Percentiles rank a stretch among this genome's conserved stretches.
Evolutionary conservation across 495 filamentous ascomycete genomes (phyloP).

Genomic region (Penicillium parvum): DNA sequence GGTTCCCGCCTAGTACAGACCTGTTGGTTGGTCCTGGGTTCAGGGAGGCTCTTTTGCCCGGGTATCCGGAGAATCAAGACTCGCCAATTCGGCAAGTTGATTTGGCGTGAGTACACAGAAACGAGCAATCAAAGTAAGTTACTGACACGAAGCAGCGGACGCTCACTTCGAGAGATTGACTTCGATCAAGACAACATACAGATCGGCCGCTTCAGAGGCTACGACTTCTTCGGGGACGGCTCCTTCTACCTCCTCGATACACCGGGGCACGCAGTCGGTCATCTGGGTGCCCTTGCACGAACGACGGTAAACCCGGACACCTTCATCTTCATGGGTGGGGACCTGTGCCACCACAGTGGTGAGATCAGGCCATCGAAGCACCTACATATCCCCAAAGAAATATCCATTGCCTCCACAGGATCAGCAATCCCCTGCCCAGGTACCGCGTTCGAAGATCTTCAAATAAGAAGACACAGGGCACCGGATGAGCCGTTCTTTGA

Average conservation of each 20-base stretch:
- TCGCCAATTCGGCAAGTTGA: conserved; percentile 15
- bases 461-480: neutral
- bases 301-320: conserved; percentile 25
- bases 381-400: conserved; percentile 1
- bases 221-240: conserved; percentile 50
- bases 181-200: conserved; percentile 36
- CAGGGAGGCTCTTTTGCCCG: conserved; percentile 42
- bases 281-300: conserved; percentile 36
- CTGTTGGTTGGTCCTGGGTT: conserved; percentile 57
- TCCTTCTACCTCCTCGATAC: conserved; percentile 42
- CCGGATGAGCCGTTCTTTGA: conserved; percentile 7
- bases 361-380: conserved; percentile 46
- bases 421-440: conserved; percentile 4
- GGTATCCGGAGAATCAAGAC: conserved; percentile 45
- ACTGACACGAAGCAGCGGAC: neutral
- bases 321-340: conserved; percentile 49
- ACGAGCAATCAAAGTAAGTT: neutral
- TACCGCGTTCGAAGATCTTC: neutral
- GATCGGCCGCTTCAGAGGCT: conserved; percentile 37
- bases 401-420: neutral
- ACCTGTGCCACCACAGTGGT: conserved; percentile 50
- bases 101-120: neutral
- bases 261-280: conserved; percentile 40
- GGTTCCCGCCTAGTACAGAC: conserved; percentile 45
- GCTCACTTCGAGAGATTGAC: conserved; percentile 34